Percentiles rank a stretch among this genome's conserved stretches.
phyloP scores from a whole-genome alignment of 768 basidiomycete genomes.

The Tylopilus sp. region DNA sequence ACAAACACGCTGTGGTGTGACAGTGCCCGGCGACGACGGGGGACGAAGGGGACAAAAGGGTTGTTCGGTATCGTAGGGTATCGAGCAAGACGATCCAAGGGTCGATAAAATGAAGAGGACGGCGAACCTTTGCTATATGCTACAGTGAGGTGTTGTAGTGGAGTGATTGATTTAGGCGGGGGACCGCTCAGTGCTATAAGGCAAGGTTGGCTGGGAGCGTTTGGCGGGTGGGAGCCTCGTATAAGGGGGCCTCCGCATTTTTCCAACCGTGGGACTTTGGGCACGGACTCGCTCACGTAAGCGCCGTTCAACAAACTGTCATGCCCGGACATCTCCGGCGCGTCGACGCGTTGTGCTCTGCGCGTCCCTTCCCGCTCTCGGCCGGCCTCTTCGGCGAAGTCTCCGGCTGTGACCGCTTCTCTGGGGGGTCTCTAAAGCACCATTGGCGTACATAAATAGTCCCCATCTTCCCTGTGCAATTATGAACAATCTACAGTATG shows the following conservation, averaged over 20 bases:
- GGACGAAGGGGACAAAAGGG: constrained; percentile 6
- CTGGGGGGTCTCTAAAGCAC: constrained; percentile 14
- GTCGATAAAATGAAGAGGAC: constrained; percentile 18
- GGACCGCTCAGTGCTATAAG: constrained; percentile 36
- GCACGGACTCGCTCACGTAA: constrained; percentile 37
- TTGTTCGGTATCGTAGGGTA: constrained; percentile 13
- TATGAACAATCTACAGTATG: constrained; percentile 18
- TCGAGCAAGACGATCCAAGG: constrained; percentile 24
- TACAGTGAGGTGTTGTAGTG: constrained; percentile 23
- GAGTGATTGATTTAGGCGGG: constrained; percentile 33
- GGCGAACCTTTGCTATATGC: constrained; percentile 30
- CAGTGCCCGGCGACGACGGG: constrained; percentile 25
- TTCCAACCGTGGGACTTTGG: constrained; percentile 33
- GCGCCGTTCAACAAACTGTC: constrained; percentile 31
- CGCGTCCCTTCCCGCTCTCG: background rate
- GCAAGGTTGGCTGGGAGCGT: constrained; percentile 36
- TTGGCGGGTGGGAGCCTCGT: constrained; percentile 38
- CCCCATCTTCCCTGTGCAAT: constrained; percentile 8
- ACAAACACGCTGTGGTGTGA: constrained; percentile 30
- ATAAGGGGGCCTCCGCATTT: constrained; percentile 31
- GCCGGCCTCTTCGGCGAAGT: constrained; percentile 22
- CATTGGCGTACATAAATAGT: constrained; percentile 10
- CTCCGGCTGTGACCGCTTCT: constrained; percentile 8
- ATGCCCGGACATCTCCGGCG: constrained; percentile 23
- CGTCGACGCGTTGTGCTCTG: constrained; percentile 11